Evolutionary conservation across 2,329 filamentous ascomycete genomes (phyloP).

Genomic region (Grosmannia huntii): DNA sequence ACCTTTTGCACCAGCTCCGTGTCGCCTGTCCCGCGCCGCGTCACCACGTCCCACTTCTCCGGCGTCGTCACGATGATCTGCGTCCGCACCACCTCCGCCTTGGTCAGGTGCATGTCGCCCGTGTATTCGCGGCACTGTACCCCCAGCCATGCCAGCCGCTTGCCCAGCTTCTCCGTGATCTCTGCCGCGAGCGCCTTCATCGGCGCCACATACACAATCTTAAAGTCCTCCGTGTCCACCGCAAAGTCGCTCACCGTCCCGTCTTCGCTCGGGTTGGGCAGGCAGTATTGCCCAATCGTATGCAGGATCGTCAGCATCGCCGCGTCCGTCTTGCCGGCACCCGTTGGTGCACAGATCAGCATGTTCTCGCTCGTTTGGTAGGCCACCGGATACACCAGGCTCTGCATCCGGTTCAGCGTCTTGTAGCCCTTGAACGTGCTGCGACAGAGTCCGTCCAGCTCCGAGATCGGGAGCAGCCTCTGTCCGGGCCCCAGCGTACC

Average conservation of each 20-base stretch:
- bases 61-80: conserved; percentile 98
- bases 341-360: conserved; percentile 94
- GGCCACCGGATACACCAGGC: conserved; percentile 84
- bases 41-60: conserved; percentile 99
- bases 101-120: conserved; percentile 97
- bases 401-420: conserved; percentile 93
- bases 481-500: conserved; percentile 61
- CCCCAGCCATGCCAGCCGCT: conserved; percentile 84
- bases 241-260: conserved; percentile 63
- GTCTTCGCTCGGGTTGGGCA: conserved; percentile 66
- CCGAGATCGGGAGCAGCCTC: conserved; percentile 63
- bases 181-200: conserved; percentile 98
- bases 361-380: conserved; percentile 97
- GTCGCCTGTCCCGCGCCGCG: conserved; percentile 90
- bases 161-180: conserved; percentile 87
- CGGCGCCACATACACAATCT: conserved; percentile 95
- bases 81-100: conserved; percentile 86
- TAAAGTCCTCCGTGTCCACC: conserved; percentile 80
- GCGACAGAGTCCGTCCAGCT: conserved; percentile 78
- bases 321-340: conserved; percentile 96
- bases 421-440: conserved; percentile 94
- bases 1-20: conserved; percentile 98
- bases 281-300: conserved; percentile 72
- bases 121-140: conserved; percentile 88
- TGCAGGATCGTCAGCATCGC: conserved; percentile 95